Conservation (phyloP, 1,284 basidiomycete genomes). For the Moesziomyces aphidis region DNA sequence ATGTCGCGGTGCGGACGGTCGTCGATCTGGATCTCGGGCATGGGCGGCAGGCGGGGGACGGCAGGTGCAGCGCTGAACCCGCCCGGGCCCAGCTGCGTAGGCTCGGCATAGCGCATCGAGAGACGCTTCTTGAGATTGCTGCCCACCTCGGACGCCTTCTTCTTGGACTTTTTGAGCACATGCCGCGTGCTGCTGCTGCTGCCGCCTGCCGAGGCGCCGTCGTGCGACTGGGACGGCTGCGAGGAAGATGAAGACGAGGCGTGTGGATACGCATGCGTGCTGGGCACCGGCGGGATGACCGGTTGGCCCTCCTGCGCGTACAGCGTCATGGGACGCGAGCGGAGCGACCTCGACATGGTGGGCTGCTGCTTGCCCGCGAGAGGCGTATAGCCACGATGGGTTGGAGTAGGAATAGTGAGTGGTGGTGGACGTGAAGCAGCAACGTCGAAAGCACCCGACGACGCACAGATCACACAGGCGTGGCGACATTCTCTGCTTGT, state of each 20-base stretch:
- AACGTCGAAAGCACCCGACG: not conserved
- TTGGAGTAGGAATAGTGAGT: no score
- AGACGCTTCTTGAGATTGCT: constrained; percentile 65
- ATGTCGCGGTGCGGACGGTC: constrained; percentile 19
- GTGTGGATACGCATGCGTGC: not conserved
- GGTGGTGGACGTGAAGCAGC: not conserved
- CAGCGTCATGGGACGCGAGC: constrained; percentile 65
- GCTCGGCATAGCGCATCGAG: constrained; percentile 66
- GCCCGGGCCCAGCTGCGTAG: constrained; percentile 55
- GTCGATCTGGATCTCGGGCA: constrained; percentile 33
- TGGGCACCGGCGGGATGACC: constrained; percentile 20
- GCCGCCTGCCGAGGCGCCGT: constrained; percentile 2
- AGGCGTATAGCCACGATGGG: no score
- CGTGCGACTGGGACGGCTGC: constrained; percentile 6
- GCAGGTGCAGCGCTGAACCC: constrained; percentile 45
- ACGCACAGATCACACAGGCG: constrained; percentile 7
- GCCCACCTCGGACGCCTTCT: constrained; percentile 58
- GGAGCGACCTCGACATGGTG: constrained; percentile 63
- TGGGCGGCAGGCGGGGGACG: constrained; percentile 42
- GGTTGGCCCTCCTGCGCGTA: constrained; percentile 52
- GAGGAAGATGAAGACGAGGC: constrained; percentile 10
- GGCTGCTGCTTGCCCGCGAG: not conserved
- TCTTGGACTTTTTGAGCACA: constrained; percentile 44
- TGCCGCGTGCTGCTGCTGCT: constrained; percentile 3
- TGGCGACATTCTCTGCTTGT: not conserved